Evolutionary conservation across 345 rosid genomes (phyloP).

Genomic region (Salix arbutifolia): DNA sequence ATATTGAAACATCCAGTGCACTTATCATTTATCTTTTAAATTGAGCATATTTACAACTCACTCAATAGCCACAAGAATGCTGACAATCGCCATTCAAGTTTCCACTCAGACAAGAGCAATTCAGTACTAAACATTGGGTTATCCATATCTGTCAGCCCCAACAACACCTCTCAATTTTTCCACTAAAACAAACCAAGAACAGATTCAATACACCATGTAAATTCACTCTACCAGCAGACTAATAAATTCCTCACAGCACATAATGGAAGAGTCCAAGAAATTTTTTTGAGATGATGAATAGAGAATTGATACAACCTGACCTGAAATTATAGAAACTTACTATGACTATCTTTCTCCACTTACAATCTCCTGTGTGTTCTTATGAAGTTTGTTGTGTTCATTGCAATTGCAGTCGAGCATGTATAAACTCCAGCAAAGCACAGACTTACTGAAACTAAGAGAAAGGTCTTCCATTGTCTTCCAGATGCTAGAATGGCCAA

Average conservation of each 20-base stretch:
- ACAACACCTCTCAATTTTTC: neutral
- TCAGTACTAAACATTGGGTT: too few relatives aligned
- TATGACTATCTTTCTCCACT: neutral
- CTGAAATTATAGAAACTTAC: neutral
- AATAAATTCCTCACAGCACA: neutral
- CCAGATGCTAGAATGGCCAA: slow-evolving; percentile 53
- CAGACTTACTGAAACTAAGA: slow-evolving; percentile 49
- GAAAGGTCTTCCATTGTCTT: slow-evolving; percentile 68
- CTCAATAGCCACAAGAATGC: neutral
- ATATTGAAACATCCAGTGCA: neutral
- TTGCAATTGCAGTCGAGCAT: slow-evolving; percentile 51
- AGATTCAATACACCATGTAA: neutral
- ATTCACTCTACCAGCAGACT: neutral
- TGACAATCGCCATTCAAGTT: neutral
- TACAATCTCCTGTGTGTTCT: slow-evolving; percentile 79
- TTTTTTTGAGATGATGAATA: too few relatives aligned
- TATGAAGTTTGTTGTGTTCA: slow-evolving; percentile 83
- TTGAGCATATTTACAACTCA: neutral
- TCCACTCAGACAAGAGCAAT: neutral
- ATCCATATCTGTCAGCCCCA: neutral
- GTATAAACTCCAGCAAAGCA: slow-evolving; percentile 60
- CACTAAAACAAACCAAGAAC: neutral
- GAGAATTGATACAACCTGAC: too few relatives aligned
- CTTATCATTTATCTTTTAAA: neutral
- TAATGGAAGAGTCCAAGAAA: too few relatives aligned